These are phyloP conservation scores for Phytophthora tubulina DNA, from an alignment of 352 stramenopile species.

Conservation along the genomic window DNA sequence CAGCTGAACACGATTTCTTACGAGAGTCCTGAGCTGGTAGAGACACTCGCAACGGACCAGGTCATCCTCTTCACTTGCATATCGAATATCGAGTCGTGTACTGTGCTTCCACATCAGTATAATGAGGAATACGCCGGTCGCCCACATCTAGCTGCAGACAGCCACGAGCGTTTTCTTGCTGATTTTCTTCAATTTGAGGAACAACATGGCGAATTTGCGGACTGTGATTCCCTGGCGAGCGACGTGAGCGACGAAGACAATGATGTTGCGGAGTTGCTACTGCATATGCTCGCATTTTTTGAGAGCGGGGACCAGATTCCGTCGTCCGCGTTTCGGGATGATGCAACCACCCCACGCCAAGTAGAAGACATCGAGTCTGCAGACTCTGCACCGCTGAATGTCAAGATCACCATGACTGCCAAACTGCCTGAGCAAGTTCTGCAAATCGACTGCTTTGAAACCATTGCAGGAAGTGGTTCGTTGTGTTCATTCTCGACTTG, in stretches of 20 bases:
- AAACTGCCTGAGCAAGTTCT: slow-evolving; percentile 25
- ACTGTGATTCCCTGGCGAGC: slow-evolving; percentile 14
- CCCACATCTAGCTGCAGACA: background rate
- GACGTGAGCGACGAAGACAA: slow-evolving; percentile 1
- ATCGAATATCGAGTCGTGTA: slow-evolving; percentile 17
- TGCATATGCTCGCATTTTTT: slow-evolving; percentile 29
- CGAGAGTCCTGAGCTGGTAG: background rate
- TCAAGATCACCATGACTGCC: slow-evolving; percentile 30
- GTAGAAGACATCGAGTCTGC: slow-evolving; percentile 4
- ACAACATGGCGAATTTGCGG: slow-evolving; percentile 15
- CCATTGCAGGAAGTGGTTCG: background rate
- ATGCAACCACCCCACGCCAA: background rate
- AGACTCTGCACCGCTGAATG: slow-evolving; percentile 6
- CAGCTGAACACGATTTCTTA: background rate
- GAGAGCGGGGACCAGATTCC: slow-evolving; percentile 24
- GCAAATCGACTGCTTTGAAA: slow-evolving; percentile 26
- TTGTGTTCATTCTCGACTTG: slow-evolving; percentile 9
- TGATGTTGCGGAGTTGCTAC: slow-evolving; percentile 14
- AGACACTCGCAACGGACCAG: slow-evolving; percentile 13
- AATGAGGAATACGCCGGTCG: background rate
- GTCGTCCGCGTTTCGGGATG: slow-evolving; percentile 8
- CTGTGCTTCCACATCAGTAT: background rate
- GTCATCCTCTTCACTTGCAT: slow-evolving; percentile 29
- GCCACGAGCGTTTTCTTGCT: slow-evolving; percentile 3
- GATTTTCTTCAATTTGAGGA: slow-evolving; percentile 24